Percentiles rank a stretch among this genome's conserved stretches.
Conservation (phyloP, 192 early-diverging fungal genomes). For the Gigaspora rosea region DNA sequence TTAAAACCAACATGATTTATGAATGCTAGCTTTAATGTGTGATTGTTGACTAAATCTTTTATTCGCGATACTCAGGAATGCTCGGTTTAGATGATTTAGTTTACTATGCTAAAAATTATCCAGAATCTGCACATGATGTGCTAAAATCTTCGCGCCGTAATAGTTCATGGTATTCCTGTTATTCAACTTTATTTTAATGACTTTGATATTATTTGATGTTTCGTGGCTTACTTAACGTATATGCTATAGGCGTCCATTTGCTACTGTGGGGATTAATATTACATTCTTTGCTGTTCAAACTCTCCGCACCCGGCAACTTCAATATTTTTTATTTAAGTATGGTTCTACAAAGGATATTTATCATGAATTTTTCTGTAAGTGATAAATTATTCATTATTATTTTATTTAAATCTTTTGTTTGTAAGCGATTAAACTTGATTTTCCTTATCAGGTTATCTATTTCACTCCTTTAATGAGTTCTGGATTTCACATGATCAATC, state of each 20-base stretch:
- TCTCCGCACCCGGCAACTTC: conserved; percentile 63
- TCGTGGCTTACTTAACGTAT: background rate
- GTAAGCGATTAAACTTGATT: background rate
- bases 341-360: conserved; percentile 58
- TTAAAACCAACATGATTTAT: background rate
- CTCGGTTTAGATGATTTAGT: conserved; percentile 72
- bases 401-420: background rate
- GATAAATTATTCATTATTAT: background rate
- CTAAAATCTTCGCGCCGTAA: conserved; percentile 63
- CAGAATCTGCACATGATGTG: conserved; percentile 50
- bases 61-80: conserved; percentile 47
- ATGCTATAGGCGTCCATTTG: conserved; percentile 68
- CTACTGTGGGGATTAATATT: conserved; percentile 81
- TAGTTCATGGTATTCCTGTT: conserved; percentile 51
- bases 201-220: background rate
- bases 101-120: conserved; percentile 65
- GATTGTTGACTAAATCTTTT: background rate
- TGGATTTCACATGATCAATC: conserved; percentile 60
- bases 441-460: conserved; percentile 58
- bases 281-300: conserved; percentile 64
- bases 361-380: conserved; percentile 77
- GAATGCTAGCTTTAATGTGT: background rate
- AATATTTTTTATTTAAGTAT: conserved; percentile 62
- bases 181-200: background rate
- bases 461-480: conserved; percentile 62